Base-by-base conservation (phyloP, 768 basidiomycete genomes). In the Hirschioporus abietinus region DNA sequence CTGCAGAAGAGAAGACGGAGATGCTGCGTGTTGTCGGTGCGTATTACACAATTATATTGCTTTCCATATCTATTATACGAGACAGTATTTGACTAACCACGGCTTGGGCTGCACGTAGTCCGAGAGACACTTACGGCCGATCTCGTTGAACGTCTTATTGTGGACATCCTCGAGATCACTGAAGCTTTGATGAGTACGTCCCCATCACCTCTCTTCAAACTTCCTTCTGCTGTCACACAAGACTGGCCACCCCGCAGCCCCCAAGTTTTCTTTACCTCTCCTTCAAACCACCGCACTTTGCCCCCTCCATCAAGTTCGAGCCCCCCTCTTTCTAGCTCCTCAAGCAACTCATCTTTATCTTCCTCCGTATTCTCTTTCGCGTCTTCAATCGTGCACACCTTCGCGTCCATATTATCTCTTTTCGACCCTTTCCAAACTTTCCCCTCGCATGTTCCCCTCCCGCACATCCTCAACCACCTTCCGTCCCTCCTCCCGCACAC, bases 11-110 rank as follows among this genome's bases (percentile, higher is more conserved):
- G 65, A 77, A 81, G 0, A 78, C 79, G 34, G 86, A 89, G 72
- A 86, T 88, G 63, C 78, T 88, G 30, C 82, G 87, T 63, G 84
- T 87, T 42, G 87, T 88, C 63, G 80, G 79, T 79, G 64, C 66
- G 79, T 73, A 30, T 17, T 25, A 18, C n/a, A 20, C 57, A 59
- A 61, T 63, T 63, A 20, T 4, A 12, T 35, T 70, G 76, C 12
- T 71, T 75, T 8, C 71, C 74, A 7, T 68, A 62, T 20, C 68
- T 66, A 59, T 70, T 72, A 77, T 69, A 15, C 12, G 42, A 20
- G 42, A 52, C 20, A 52, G 12, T 3, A 15, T 52, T 52, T 52
- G 42, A 52, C 42, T 52, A 52, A 52, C 42, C 20, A 52, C 15
- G 42, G 42, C 42, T 52, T 15, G 12, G 42, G 4, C 42, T 74